These are phyloP conservation scores for Ceratorhiza oryzae-sativae DNA, from an alignment of 1,284 basidiomycete genomes.

Conservation along the genomic window DNA sequence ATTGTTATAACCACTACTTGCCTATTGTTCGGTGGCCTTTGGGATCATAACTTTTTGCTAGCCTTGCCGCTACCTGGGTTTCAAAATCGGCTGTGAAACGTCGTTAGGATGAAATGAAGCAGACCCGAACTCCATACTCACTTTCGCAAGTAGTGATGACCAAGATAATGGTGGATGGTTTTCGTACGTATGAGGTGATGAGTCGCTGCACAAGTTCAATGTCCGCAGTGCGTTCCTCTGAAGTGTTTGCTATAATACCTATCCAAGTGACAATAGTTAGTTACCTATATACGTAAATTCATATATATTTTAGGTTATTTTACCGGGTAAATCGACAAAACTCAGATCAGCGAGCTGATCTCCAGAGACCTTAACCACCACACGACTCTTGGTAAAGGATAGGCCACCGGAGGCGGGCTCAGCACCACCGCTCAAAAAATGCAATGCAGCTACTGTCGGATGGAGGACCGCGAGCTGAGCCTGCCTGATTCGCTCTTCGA, in stretches of 20 bases:
- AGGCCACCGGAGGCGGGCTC: conserved; percentile 38
- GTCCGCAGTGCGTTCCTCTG: not conserved
- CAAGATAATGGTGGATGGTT: not conserved
- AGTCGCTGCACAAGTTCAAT: not conserved
- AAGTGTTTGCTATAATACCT: conserved; percentile 4
- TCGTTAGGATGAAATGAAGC: too few species aligned
- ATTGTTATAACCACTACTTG: too few species aligned
- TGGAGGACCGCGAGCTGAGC: conserved; percentile 58
- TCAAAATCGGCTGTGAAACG: not conserved
- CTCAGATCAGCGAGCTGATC: conserved; percentile 58
- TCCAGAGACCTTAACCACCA: conserved; percentile 57
- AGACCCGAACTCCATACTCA: not conserved
- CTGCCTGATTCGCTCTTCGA: conserved; percentile 50
- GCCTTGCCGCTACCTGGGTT: not conserved
- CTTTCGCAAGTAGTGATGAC: not conserved
- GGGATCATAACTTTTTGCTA: not conserved
- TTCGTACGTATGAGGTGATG: not conserved
- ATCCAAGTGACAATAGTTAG: not conserved
- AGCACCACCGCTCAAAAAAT: conserved; percentile 44
- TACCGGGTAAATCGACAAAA: conserved; percentile 64
- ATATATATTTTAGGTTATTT: too few species aligned
- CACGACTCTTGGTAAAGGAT: conserved; percentile 56
- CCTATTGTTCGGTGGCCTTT: conserved; percentile 4
- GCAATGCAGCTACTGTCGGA: conserved; percentile 46
- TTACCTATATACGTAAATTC: too few species aligned